Base-by-base conservation (phyloP, 441 rosid species). In the Populus hybrid region DNA sequence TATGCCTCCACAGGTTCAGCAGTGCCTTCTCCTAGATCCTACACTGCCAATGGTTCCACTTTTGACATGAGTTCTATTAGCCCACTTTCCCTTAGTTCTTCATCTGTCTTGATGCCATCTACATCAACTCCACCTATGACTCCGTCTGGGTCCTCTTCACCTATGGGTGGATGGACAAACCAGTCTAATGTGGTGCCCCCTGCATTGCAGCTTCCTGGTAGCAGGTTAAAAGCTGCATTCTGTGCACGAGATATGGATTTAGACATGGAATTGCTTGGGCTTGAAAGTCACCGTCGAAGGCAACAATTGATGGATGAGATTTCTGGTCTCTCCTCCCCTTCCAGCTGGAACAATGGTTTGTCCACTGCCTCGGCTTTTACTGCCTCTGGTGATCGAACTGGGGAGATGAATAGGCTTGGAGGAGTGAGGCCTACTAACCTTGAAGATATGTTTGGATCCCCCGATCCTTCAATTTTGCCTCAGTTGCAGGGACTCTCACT, bases 1-100 rank as follows among this genome's bases (percentile, higher is more conserved):
- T 87, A 85, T 84, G 78, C 79, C 14, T 85, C 87, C 46, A 94
- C 98, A 1, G 97, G 98, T 16, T 94, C 97, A 0, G 97, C 91
- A 0, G 86, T 94, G 76, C 95, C 92, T 79, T 88, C 91, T 30
- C 91, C 95, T 1, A 86, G 91, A 73, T 94, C 95, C 5, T 83
- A 83, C 75, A 83, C 89, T 32, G 86, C 91, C 42, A 84, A 69
- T 82, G 83, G 87, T 68, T 85, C 88, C 18, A 77, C 85, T 0
- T 84, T 88, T n/a, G 98, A 91, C 84, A 81, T 89, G 88, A 88
- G 84, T 64, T 86, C 92, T 9, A 76, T 89, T 24, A 91, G 88
- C 71, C 89, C 95, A 3, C 87, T 88, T 72, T 83, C 86, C 32
- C 91, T 89, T 30, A 87, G 92, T 74, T 88, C 94, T 79, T 88